A percentile compares a stretch with the other conserved stretches of the same genome.
These are phyloP conservation scores for Apostasia shenzhenica DNA, from an alignment of 106 monocot genomes.

Conservation along the genomic window DNA sequence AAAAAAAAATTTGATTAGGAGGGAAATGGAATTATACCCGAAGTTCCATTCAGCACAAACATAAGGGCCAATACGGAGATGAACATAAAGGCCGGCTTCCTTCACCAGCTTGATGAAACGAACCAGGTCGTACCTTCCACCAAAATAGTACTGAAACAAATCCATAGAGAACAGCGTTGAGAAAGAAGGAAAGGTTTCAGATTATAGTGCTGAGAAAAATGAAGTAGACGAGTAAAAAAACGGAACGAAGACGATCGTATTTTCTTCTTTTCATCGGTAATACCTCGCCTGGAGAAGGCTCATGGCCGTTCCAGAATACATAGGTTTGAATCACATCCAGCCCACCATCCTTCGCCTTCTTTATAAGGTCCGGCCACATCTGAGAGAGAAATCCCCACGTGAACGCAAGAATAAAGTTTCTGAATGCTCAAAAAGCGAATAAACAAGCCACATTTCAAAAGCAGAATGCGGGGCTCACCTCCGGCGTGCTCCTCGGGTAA, in stretches of 20 bases:
- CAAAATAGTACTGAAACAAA: constrained; percentile 63
- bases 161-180: background rate
- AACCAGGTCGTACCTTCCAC: constrained; percentile 70
- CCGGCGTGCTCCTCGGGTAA: constrained; percentile 53
- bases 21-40: constrained; percentile 37
- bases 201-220: background rate
- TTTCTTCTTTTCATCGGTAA: background rate
- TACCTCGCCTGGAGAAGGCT: constrained; percentile 61
- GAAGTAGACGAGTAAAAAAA: background rate
- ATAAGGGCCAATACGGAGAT: constrained; percentile 96
- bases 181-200: background rate
- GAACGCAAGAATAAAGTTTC: constrained; percentile 50
- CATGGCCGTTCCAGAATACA: constrained; percentile 81
- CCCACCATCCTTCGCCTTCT: constrained; percentile 38
- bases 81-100: constrained; percentile 72
- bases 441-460: constrained; percentile 15
- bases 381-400: constrained; percentile 38
- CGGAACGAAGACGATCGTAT: background rate
- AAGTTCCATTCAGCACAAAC: constrained; percentile 96
- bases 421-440: constrained; percentile 32
- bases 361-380: constrained; percentile 47
- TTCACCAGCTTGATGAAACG: constrained; percentile 76
- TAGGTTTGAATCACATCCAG: constrained; percentile 52
- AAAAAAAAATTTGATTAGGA: background rate
- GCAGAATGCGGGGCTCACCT: constrained; percentile 14